A percentile compares a stretch with the other conserved stretches of the same genome.
Conservation (phyloP, 164 flowering plant species). For the Umbilicus rupestris region DNA sequence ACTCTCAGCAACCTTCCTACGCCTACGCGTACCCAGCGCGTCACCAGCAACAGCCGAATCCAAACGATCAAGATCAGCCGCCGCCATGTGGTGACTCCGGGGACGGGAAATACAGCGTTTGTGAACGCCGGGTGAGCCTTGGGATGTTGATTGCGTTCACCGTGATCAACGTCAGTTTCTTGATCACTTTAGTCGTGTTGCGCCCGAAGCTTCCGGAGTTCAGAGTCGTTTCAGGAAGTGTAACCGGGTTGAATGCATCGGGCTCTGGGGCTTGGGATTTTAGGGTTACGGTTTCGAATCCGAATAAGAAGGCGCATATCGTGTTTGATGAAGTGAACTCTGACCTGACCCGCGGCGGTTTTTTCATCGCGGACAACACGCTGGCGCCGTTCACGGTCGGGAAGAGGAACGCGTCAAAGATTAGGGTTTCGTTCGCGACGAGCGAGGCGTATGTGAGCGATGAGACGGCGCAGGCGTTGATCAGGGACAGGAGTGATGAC, state of each 20-base stretch:
- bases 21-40: not conserved
- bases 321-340: conserved; percentile 24
- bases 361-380: conserved; percentile 20
- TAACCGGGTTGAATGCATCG: conserved; percentile 33
- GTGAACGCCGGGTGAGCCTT: conserved; percentile 33
- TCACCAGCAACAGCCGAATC: not conserved
- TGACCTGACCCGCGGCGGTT: conserved; percentile 9
- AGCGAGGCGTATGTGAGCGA: conserved; percentile 23
- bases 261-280: conserved; percentile 26
- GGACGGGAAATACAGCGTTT: conserved; percentile 2
- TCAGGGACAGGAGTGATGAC: conserved; percentile 18
- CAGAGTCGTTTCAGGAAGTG: conserved; percentile 32
- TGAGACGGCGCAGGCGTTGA: conserved; percentile 11
- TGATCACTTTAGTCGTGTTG: conserved; percentile 46
- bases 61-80: not conserved
- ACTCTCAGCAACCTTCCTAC: not conserved
- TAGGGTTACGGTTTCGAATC: conserved; percentile 36
- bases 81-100: not conserved
- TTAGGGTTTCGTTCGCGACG: conserved; percentile 29
- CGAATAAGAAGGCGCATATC: conserved; percentile 49
- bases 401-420: conserved; percentile 22
- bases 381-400: conserved; percentile 48
- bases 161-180: conserved; percentile 22
- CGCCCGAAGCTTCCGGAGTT: conserved; percentile 62
- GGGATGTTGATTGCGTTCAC: conserved; percentile 17